Base-by-base conservation (phyloP, 2,329 filamentous ascomycete genomes). In the Pseudofabraea citricarpa region DNA sequence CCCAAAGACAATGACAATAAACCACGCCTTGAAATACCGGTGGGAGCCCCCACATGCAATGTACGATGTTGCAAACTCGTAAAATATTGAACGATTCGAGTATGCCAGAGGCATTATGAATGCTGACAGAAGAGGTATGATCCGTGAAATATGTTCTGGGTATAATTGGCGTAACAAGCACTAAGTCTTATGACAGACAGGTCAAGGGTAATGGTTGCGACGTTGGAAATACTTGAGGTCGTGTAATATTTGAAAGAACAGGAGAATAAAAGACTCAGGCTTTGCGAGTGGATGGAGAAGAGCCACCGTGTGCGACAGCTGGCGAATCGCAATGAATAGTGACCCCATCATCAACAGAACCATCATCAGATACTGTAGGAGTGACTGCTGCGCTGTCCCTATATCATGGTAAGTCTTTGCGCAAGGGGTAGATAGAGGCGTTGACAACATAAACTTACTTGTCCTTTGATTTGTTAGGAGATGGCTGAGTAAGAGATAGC, bases 341-440 rank as follows among this genome's bases (percentile, higher is more conserved):
- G 19, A 51, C 51, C 40, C 54, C 53, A 32, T 62, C 59, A 38
- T 61, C 58, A n/a, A 33, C 53, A 38, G 56, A 59, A 41, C 57
- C 58, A 45, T 57, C 55, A 20, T 63, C 61, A 12, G 61, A 63
- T 23, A 61, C 47, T 18, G 56, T 55, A 27, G 59, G 59, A 39
- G 56, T 62, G 10, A 45, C 45, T 7, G 41, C 40, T 9, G 45
- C 18, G 38, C 36, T 10, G 15, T 47, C 51, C 15, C 48, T 57
- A n/a, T 9, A 38, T 24, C 10, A 21, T 21, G 6, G 33, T 54
- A 43, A 54, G 45, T 19, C 43, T 15, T 23, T 41, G 6, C 40
- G 23, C 36, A 19, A 24, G 26, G 43, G 35, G 20, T 24, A 18
- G 20, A 31, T n/a, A n/a, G n/a, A n/a, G n/a, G n/a, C n/a, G n/a